phyloP scores from a whole-genome alignment of 768 basidiomycete species.

The Tylopilus sp. region DNA sequence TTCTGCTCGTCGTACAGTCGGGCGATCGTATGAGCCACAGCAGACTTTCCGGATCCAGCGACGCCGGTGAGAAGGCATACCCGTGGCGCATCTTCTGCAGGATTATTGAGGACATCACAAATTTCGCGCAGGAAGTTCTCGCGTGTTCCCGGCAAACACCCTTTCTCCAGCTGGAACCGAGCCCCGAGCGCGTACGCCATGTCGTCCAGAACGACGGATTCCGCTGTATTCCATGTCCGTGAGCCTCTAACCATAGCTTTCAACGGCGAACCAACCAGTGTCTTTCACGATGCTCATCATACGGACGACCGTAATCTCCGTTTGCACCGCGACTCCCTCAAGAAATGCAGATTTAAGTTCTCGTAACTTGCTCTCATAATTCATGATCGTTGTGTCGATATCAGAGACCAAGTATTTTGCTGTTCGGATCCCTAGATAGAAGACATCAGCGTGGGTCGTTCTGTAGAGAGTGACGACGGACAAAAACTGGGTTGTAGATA shows the following conservation, averaged over 20 bases:
- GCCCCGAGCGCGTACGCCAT: too few relatives aligned
- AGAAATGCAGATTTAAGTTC: not conserved
- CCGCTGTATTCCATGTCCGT: not conserved
- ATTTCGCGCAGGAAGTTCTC: not conserved
- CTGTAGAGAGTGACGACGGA: not conserved
- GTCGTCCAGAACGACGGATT: too few relatives aligned
- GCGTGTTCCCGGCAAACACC: slow-evolving; percentile 1
- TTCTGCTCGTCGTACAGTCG: too few relatives aligned
- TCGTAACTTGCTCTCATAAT: not conserved
- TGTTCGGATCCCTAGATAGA: not conserved
- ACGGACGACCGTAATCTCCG: too few relatives aligned
- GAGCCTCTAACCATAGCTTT: not conserved
- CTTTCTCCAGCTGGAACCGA: not conserved
- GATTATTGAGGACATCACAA: not conserved
- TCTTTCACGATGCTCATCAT: not conserved
- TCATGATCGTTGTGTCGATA: not conserved
- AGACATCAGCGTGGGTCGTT: not conserved
- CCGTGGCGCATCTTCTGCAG: not conserved
- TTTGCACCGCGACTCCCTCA: too few relatives aligned
- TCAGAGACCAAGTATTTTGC: too few relatives aligned
- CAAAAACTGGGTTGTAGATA: too few relatives aligned
- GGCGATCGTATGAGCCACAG: too few relatives aligned
- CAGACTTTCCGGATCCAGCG: too few relatives aligned
- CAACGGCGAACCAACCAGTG: not conserved
- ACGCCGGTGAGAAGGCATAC: not conserved